Percentiles rank a stretch among this genome's conserved stretches.
These are phyloP conservation scores for Nemania serpens DNA, from an alignment of 2,329 filamentous ascomycete species.

Conservation along the genomic window DNA sequence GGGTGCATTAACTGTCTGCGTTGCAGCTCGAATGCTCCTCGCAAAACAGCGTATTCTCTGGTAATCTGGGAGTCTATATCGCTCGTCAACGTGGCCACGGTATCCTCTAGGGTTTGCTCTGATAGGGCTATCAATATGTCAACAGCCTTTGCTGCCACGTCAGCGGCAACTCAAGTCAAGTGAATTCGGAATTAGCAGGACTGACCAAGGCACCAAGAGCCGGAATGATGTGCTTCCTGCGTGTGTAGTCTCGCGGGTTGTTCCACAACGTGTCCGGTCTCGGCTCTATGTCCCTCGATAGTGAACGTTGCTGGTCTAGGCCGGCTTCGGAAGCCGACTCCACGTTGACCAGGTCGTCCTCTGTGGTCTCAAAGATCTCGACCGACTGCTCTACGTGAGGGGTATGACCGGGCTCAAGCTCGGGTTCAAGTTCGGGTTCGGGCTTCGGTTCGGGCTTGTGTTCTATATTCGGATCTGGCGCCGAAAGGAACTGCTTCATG, in stretches of 20 bases:
- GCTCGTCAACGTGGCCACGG: slow-evolving; percentile 38
- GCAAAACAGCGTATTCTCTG: slow-evolving; percentile 39
- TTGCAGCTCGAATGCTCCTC: slow-evolving; percentile 37
- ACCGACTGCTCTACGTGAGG: slow-evolving; percentile 2
- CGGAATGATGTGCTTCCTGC: slow-evolving; percentile 42
- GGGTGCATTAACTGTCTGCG: slow-evolving; percentile 35
- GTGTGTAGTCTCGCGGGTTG: slow-evolving; percentile 41
- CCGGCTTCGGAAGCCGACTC: slow-evolving; percentile 28
- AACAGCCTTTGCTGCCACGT: slow-evolving; percentile 35
- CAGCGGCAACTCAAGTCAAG: slow-evolving; percentile 23
- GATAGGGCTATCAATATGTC: slow-evolving; percentile 42
- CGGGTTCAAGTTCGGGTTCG: not conserved
- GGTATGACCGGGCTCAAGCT: not conserved
- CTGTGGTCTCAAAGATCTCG: slow-evolving; percentile 30
- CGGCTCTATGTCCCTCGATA: slow-evolving; percentile 31
- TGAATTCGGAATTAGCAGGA: slow-evolving; percentile 5
- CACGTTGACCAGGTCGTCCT: slow-evolving; percentile 28
- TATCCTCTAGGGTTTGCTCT: slow-evolving; percentile 43
- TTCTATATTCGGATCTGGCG: slow-evolving; percentile 13
- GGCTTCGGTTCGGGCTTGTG: slow-evolving; percentile 3
- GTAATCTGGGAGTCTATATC: slow-evolving; percentile 39
- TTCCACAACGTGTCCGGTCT: slow-evolving; percentile 40
- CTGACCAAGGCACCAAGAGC: slow-evolving; percentile 40
- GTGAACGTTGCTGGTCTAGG: slow-evolving; percentile 27
- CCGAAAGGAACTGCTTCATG: slow-evolving; percentile 36